These are phyloP conservation scores for Phialophora verrucosa DNA, from an alignment of 2,329 filamentous ascomycete species.

Conservation along the genomic window DNA sequence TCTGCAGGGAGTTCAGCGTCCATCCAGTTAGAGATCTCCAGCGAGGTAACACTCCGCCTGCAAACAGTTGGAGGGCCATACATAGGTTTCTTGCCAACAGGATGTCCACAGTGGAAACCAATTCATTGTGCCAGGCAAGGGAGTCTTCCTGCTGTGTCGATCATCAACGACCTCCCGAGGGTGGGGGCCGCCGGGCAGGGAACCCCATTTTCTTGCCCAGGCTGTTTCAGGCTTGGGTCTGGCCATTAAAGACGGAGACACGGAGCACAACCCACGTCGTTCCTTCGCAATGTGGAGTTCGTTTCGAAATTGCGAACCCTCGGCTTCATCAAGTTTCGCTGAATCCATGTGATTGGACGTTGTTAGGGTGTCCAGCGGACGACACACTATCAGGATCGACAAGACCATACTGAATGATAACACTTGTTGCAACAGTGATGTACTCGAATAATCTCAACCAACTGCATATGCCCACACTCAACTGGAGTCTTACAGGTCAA, in stretches of 20 bases:
- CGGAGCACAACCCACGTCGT: slow-evolving; percentile 4
- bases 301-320: slow-evolving; percentile 13
- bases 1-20: background rate
- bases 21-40: background rate
- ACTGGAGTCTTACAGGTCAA: background rate
- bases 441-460: background rate
- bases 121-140: background rate
- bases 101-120: background rate
- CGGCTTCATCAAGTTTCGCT: background rate
- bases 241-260: background rate
- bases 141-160: background rate
- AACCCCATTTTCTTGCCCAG: background rate
- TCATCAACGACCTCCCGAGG: background rate
- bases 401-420: background rate
- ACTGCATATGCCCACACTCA: background rate
- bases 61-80: background rate
- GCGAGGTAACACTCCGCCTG: background rate
- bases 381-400: slow-evolving; percentile 2
- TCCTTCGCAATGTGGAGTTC: slow-evolving; percentile 13
- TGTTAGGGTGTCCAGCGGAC: background rate
- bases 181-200: background rate
- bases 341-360: background rate
- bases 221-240: slow-evolving; percentile 4
- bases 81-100: background rate
- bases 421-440: background rate